These are phyloP conservation scores for Candida buenavistaensis DNA, from an alignment of 1,139 yeast genomes.

Conservation along the genomic window DNA sequence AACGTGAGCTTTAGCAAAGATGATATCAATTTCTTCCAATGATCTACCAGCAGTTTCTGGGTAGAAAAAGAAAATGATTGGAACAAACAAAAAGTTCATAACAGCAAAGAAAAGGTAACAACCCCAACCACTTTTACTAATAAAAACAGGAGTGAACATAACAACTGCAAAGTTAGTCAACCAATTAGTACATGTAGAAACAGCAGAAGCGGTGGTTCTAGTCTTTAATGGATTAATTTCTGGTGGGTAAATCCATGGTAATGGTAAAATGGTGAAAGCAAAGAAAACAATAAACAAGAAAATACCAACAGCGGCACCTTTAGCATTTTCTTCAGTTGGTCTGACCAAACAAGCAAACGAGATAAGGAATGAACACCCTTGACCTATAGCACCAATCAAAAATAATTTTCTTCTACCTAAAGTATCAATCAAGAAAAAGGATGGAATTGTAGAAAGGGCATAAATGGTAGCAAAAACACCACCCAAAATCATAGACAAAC, in stretches of 20 bases:
- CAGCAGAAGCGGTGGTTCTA: conserved; percentile 57
- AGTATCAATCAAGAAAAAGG: conserved; percentile 63
- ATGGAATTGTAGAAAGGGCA: conserved; percentile 60
- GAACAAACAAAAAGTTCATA: conserved; percentile 39
- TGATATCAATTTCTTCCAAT: conserved; percentile 49
- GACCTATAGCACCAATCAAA: conserved; percentile 51
- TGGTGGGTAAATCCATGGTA: conserved; percentile 63
- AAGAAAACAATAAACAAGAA: conserved; percentile 55
- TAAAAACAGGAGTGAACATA: conserved; percentile 50
- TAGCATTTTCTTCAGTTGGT: conserved; percentile 31
- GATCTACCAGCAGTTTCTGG: conserved; percentile 51
- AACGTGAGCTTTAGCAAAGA: conserved; percentile 44
- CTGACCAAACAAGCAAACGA: conserved; percentile 45
- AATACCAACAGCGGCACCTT: conserved; percentile 54
- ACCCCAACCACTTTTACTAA: conserved; percentile 40
- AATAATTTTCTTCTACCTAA: conserved; percentile 66
- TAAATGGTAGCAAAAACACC: conserved; percentile 67
- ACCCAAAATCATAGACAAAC: conserved; percentile 57
- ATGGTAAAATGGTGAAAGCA: conserved; percentile 57
- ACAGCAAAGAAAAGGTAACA: conserved; percentile 45
- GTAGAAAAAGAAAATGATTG: conserved; percentile 46
- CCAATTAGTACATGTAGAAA: conserved; percentile 52
- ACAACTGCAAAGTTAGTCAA: conserved; percentile 47
- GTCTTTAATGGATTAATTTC: conserved; percentile 64
- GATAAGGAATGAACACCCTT: conserved; percentile 40